These are phyloP conservation scores for Epichloe brachyelytri DNA, from an alignment of 2,329 filamentous ascomycete genomes.

Conservation along the genomic window DNA sequence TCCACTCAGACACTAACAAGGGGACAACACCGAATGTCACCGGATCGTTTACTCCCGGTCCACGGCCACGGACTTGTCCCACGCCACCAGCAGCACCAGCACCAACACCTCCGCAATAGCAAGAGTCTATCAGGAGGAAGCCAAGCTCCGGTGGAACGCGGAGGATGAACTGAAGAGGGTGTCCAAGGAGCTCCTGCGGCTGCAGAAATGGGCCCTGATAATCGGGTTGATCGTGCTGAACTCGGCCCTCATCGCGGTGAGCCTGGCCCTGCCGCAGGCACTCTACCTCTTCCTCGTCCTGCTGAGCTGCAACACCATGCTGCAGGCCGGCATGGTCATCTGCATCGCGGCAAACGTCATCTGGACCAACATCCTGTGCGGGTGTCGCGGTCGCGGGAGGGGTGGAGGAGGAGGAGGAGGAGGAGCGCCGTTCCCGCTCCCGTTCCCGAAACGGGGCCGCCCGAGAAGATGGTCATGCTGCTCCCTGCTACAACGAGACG, in stretches of 20 bases:
- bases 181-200: constrained; percentile 22
- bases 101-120: constrained; percentile 24
- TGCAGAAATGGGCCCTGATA: constrained; percentile 28
- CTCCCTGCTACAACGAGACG: constrained; percentile 37
- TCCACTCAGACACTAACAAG: constrained; percentile 19
- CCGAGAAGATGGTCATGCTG: constrained; percentile 31
- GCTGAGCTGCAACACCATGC: constrained; percentile 31
- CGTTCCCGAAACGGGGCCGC: constrained; percentile 19
- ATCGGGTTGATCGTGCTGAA: constrained; percentile 22
- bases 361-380: constrained; percentile 18
- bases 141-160: constrained; percentile 26
- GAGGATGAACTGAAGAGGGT: constrained; percentile 26
- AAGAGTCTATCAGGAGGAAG: constrained; percentile 24
- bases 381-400: constrained; percentile 16
- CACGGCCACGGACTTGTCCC: constrained; percentile 2
- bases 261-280: constrained; percentile 24
- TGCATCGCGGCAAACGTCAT: constrained; percentile 22
- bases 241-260: constrained; percentile 23
- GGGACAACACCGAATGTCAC: constrained; percentile 5
- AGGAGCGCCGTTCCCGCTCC: too few species aligned
- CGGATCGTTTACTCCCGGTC: constrained; percentile 19
- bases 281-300: constrained; percentile 32
- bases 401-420: constrained; percentile 2
- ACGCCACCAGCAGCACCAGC: constrained; percentile 16
- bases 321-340: constrained; percentile 29